Base-by-base conservation (phyloP, 345 rosid genomes). In the Moringa oleifera region DNA sequence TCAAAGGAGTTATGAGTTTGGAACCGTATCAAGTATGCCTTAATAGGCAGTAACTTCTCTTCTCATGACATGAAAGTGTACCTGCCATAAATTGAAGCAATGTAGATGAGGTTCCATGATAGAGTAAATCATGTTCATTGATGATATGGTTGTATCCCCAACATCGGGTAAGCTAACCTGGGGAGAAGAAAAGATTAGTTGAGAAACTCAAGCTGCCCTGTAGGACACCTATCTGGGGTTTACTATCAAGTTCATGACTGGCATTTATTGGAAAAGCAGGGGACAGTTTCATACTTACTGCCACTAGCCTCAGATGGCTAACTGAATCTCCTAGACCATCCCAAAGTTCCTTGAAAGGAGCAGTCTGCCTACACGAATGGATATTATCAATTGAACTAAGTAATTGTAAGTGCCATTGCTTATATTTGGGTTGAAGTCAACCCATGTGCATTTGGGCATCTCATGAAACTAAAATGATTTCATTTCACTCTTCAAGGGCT, bases 81-180 rank as follows among this genome's bases (percentile, higher is more conserved):
- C 87, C 85, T 82, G 87, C 90, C 90, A 85, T 59, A 82, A 53
- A 62, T 85, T 85, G 67, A 66, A 75, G 80, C 83, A 76, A 33
- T 25, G 23, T 23, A 82, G 74, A 63, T 36, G 51, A 62, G 80
- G 82, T 68, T 80, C 67, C 83, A 82, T 76, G 58, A 80, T 53
- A 16, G 83, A 68, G 67, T 79, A 74, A 78, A 84, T 81, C 19
- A 54, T 18, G 23, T 72, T 78, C 90, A 85, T 82, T 28, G 80
- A 65, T 58, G 77, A 57, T 21, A 82, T 7, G 20, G 87, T 75
- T 58, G 68, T 64, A 67, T 82, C 77, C 37, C 85, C 82, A 22
- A 58, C 13, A 72, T 80, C 66, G 0, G 90, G 85, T 60, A 85
- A 73, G 75, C 90, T 82, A 55, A 78, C 80, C 85, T 82, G 74